These are phyloP conservation scores for Pichia cactophila DNA, from an alignment of 1,139 yeast genomes.

Conservation along the genomic window DNA sequence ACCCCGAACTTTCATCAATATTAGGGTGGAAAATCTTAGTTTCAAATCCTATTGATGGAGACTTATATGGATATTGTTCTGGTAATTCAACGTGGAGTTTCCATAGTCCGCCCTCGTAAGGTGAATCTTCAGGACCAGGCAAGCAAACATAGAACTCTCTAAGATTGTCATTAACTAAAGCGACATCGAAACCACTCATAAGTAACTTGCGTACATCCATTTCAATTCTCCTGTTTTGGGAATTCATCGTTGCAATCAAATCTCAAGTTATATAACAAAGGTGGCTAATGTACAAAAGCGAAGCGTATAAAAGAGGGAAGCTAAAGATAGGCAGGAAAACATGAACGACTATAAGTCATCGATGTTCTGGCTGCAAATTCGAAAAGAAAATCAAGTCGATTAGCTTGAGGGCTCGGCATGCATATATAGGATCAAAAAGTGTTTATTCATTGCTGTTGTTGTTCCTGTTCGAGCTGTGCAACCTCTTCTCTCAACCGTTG, in stretches of 20 bases:
- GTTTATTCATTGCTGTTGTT: slow-evolving; percentile 1
- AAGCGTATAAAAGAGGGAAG: background rate
- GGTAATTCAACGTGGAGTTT: slow-evolving; percentile 89
- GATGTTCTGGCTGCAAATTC: background rate
- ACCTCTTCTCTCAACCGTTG: slow-evolving; percentile 10
- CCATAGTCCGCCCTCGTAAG: slow-evolving; percentile 90
- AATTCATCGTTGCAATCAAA: background rate
- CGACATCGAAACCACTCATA: slow-evolving; percentile 92
- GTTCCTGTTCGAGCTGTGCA: background rate
- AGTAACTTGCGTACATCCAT: slow-evolving; percentile 94
- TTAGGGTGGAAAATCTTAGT: slow-evolving; percentile 93
- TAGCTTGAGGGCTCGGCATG: background rate
- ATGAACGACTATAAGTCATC: background rate
- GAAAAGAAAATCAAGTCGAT: too few relatives aligned
- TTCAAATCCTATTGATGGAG: slow-evolving; percentile 91
- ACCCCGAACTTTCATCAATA: slow-evolving; percentile 82
- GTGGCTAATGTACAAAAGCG: background rate
- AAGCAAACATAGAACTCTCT: slow-evolving; percentile 86
- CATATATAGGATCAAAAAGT: too few relatives aligned
- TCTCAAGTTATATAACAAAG: too few relatives aligned
- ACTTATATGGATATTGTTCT: slow-evolving; percentile 89
- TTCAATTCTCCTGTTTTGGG: slow-evolving; percentile 54
- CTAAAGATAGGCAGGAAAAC: background rate
- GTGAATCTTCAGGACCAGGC: slow-evolving; percentile 82
- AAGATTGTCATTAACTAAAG: slow-evolving; percentile 77